A percentile compares a stretch with the other conserved stretches of the same genome.
phyloP scores from a whole-genome alignment of 176 grass and related monocot genomes.

The Luzula sylvatica region DNA sequence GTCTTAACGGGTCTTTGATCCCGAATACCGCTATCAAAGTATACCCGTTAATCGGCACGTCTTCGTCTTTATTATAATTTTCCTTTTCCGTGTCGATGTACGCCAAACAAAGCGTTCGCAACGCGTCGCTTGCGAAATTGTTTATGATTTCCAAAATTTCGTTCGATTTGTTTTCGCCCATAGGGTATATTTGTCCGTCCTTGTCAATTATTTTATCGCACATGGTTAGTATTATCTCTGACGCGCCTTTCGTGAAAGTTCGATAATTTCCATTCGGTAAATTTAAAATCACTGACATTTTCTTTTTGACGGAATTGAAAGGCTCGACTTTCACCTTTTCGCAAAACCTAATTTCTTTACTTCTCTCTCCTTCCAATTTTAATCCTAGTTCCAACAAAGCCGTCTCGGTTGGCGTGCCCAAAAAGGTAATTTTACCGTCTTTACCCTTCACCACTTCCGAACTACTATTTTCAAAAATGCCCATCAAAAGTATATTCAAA shows the following conservation, averaged over 20 bases:
- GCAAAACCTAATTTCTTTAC: constrained; percentile 38
- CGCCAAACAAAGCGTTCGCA: constrained; percentile 82
- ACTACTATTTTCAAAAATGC: constrained; percentile 75
- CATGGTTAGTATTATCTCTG: constrained; percentile 73
- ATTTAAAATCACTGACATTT: constrained; percentile 63
- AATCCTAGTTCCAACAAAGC: constrained; percentile 80
- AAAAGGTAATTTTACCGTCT: constrained; percentile 54
- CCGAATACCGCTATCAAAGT: constrained; percentile 78
- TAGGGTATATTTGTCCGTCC: constrained; percentile 40
- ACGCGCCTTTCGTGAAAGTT: constrained; percentile 80
- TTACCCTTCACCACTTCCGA: constrained; percentile 81
- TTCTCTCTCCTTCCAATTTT: constrained; percentile 39
- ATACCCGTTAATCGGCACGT: constrained; percentile 57
- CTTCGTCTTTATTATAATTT: constrained; percentile 17
- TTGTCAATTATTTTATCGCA: constrained; percentile 56
- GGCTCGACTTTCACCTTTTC: constrained; percentile 86
- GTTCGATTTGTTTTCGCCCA: constrained; percentile 36
- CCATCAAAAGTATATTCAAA: constrained; percentile 45
- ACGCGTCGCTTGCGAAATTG: constrained; percentile 68
- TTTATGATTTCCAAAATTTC: constrained; percentile 51
- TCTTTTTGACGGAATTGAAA: constrained; percentile 93
- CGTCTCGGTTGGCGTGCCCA: constrained; percentile 84
- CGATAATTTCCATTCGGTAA: constrained; percentile 43
- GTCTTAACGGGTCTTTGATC: constrained; percentile 89
- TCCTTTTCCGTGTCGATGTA: constrained; percentile 64